These are phyloP conservation scores for Kuraishia hungarica DNA, from an alignment of 805 yeast genomes.

Conservation along the genomic window DNA sequence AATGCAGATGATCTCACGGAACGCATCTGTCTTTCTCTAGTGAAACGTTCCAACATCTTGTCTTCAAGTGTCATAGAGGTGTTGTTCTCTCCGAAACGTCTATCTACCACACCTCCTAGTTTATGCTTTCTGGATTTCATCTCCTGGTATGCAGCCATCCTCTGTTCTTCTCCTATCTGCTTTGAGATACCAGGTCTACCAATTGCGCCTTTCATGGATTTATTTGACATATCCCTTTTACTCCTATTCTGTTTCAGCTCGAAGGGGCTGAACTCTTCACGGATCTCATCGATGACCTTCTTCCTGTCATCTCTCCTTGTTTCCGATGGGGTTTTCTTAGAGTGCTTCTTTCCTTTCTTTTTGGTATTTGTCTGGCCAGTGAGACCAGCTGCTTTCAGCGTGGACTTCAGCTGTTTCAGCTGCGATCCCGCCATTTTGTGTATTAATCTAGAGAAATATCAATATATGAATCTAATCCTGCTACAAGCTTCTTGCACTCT, in stretches of 20 bases:
- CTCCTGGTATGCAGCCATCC: conserved; percentile 55
- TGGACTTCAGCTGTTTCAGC: conserved; percentile 71
- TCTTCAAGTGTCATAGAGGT: conserved; percentile 72
- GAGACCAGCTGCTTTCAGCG: conserved; percentile 68
- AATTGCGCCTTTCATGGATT: conserved; percentile 28
- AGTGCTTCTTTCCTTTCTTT: conserved; percentile 39
- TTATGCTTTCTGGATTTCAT: conserved; percentile 56
- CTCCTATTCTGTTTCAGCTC: conserved; percentile 65
- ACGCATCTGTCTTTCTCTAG: conserved; percentile 70
- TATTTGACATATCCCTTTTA: conserved; percentile 43
- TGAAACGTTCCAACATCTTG: conserved; percentile 90
- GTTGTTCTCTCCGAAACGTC: conserved; percentile 88
- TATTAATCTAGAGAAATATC: background rate
- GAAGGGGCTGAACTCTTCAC: conserved; percentile 86
- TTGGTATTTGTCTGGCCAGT: conserved; percentile 78
- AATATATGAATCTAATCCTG: too few species aligned
- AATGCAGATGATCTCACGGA: conserved; percentile 52
- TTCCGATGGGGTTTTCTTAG: conserved; percentile 49
- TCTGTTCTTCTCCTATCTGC: conserved; percentile 57
- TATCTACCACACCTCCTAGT: conserved; percentile 73
- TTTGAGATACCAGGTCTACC: conserved; percentile 58
- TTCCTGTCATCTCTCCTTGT: conserved; percentile 64
- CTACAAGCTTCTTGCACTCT: background rate
- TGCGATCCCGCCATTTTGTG: conserved; percentile 75
- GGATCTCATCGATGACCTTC: conserved; percentile 45